Conservation (phyloP, 2,329 filamentous ascomycete genomes). For the Chaetomium strumarium region DNA sequence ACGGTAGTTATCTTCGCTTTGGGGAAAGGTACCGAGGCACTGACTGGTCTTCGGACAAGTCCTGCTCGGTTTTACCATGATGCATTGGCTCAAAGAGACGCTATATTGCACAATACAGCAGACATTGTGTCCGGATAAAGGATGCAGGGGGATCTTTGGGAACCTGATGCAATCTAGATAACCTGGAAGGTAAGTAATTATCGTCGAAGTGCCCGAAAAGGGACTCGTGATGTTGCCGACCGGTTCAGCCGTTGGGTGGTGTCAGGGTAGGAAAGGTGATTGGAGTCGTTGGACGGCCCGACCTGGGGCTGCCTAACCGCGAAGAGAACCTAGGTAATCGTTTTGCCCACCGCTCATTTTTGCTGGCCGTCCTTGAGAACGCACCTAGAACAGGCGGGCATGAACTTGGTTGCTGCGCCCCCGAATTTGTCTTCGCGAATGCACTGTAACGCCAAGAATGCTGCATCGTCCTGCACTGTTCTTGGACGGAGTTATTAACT, state of each 20-base stretch:
- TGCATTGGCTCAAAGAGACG: too few species aligned
- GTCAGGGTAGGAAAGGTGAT: neutral
- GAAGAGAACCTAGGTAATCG: neutral
- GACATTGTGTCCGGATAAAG: too few species aligned
- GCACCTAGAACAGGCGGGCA: constrained; percentile 16
- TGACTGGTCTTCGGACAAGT: too few species aligned
- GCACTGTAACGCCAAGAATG: constrained; percentile 1
- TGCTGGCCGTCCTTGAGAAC: constrained; percentile 1
- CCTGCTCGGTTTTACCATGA: too few species aligned
- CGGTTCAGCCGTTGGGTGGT: neutral
- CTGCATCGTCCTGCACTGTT: neutral
- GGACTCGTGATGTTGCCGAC: neutral
- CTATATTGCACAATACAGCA: too few species aligned
- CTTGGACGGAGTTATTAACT: too few species aligned
- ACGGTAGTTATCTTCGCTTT: too few species aligned
- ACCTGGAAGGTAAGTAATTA: too few species aligned
- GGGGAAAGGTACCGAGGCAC: too few species aligned
- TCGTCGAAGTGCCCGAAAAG: neutral
- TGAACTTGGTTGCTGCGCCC: constrained; percentile 12
- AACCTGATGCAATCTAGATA: neutral
- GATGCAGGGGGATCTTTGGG: neutral
- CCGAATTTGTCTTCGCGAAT: neutral
- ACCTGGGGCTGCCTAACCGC: neutral
- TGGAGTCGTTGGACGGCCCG: neutral
- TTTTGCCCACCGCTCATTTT: constrained; percentile 7